Evolutionary conservation across 345 rosid genomes (phyloP).

Genomic region (Isatis tinctoria): DNA sequence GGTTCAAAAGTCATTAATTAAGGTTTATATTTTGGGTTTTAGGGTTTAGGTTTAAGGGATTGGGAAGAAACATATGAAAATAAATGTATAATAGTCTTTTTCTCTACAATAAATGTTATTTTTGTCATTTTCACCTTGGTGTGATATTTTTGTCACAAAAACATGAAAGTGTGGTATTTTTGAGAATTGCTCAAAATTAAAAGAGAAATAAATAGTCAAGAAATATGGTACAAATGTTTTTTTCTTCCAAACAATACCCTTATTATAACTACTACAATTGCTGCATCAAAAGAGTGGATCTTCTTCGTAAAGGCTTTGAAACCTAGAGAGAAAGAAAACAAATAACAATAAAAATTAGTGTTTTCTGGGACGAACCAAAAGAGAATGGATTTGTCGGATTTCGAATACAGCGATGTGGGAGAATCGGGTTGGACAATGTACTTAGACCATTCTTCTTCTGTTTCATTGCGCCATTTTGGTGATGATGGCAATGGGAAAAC

Average conservation of each 20-base stretch:
- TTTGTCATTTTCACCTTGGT: no score
- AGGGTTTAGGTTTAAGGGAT: no score
- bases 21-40: no score
- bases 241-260: constrained; percentile 9
- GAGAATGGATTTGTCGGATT: constrained; percentile 49
- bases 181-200: no score
- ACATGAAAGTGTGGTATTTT: no score
- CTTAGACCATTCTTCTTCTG: constrained; percentile 55
- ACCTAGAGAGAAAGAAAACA: constrained; percentile 28
- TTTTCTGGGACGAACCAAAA: neutral
- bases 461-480: neutral
- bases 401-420: constrained; percentile 57
- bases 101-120: no score
- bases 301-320: constrained; percentile 15
- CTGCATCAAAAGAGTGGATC: constrained; percentile 13
- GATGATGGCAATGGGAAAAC: constrained; percentile 4
- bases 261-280: neutral
- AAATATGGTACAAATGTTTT: neutral
- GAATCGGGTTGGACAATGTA: constrained; percentile 88
- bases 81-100: no score
- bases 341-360: neutral
- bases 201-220: neutral
- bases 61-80: no score
- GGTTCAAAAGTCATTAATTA: no score
- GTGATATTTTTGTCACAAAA: no score